Conservation (phyloP, 495 filamentous ascomycete genomes). For the Aspergillus campestris region DNA sequence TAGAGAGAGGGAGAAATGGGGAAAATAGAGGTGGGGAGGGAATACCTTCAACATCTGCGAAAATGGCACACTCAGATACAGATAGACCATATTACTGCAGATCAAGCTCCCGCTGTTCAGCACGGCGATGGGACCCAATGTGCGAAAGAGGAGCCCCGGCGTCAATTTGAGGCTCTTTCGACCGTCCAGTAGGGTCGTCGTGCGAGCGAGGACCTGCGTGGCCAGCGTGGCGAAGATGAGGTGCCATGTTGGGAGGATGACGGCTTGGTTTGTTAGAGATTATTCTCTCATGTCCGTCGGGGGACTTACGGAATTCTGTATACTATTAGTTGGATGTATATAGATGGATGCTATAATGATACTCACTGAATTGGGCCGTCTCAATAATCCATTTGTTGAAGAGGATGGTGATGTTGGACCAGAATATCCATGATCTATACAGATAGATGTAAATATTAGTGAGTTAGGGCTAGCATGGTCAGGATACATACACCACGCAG, state of each 20-base stretch:
- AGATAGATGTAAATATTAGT: background rate
- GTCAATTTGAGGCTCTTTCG: slow-evolving; percentile 64
- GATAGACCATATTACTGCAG: slow-evolving; percentile 63
- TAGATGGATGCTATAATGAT: background rate
- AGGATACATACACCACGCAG: too few relatives aligned
- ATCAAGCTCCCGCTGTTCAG: slow-evolving; percentile 66
- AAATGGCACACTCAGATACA: slow-evolving; percentile 69
- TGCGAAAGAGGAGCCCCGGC: slow-evolving; percentile 54
- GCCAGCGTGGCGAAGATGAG: slow-evolving; percentile 63
- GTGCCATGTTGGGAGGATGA: slow-evolving; percentile 72
- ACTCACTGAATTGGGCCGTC: slow-evolving; percentile 12
- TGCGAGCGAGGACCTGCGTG: slow-evolving; percentile 64
- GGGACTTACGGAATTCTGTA: slow-evolving; percentile 12
- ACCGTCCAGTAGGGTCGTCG: slow-evolving; percentile 58
- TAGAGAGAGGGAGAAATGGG: background rate
- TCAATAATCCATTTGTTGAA: slow-evolving; percentile 18
- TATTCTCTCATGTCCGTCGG: too few relatives aligned
- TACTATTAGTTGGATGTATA: background rate
- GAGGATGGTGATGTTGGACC: slow-evolving; percentile 16
- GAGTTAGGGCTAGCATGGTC: too few relatives aligned
- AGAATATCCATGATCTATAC: slow-evolving; percentile 12
- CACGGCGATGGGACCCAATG: slow-evolving; percentile 66
- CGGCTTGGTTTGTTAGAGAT: slow-evolving; percentile 26
- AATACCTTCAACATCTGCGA: slow-evolving; percentile 76
- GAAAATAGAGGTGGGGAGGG: background rate